Base-by-base conservation (phyloP, 495 filamentous ascomycete species). In the Letharia lupina region DNA sequence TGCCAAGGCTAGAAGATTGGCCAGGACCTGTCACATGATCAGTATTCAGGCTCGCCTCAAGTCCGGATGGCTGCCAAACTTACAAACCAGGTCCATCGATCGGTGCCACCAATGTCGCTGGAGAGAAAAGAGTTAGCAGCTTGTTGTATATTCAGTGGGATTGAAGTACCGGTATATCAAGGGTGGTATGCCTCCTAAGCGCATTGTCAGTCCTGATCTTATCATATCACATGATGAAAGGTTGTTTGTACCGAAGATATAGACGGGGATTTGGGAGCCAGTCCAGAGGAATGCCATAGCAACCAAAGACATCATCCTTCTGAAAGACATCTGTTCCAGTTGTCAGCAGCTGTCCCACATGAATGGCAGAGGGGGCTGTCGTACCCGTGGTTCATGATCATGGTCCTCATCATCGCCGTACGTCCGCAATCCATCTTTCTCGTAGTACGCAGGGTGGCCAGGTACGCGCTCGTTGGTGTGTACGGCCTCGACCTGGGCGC, bases 1-100 rank as follows among this genome's bases (percentile, higher is more conserved):
- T 5, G 88, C 86, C 3, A 88, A 80, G 50, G 86, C 78, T 12
- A 91, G 81, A 5, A 91, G 76, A 69, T 91, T 86, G 23, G 82
- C 86, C 3, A 89, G 77, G 48, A 88, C 54, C 54, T 57, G 16
- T 57, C 31, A 35, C 77, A 78, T 79, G 16, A 63, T 33, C 35
- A 35, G 35, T 65, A 45, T 57, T 18, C 47, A 33, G 28, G 31
- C 50, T n/a, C 16, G 54, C 28, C 42, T 63, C 6, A 8, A 2
- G 5, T 18, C 10, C 13, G 12, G 12, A 20, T 52, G 39, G 45
- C 11, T 20, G 31, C 60, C 18, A 23, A 56, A 72, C 79, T 47
- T 71, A 81, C 82, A 77, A 90, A 85, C 88, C 88, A 90, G n/a
- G 88, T 79, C 84, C 84, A 90, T 69, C 85, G 76, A 71, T 87